Evolutionary conservation across 169 alveolate species (phyloP).

Genomic region (Plasmodium gaboni): DNA sequence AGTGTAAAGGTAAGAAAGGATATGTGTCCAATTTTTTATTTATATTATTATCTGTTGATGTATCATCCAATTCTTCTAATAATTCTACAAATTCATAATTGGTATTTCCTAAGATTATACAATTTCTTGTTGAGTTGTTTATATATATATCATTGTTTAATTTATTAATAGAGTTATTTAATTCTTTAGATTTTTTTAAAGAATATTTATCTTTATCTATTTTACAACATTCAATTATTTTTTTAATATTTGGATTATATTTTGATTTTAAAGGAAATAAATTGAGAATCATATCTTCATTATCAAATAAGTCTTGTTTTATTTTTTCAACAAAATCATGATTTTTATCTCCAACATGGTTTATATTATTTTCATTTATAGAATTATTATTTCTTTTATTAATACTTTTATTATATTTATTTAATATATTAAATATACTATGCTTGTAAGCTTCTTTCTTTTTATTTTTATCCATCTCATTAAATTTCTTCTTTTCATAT

Average conservation of each 20-base stretch:
- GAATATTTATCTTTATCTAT: slow-evolving; percentile 64
- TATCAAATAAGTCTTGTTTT: neutral
- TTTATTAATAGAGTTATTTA: slow-evolving; percentile 65
- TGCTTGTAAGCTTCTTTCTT: slow-evolving; percentile 30
- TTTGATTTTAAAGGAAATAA: slow-evolving; percentile 53
- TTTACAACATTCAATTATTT: slow-evolving; percentile 52
- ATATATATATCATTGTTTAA: slow-evolving; percentile 75
- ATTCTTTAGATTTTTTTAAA: slow-evolving; percentile 63
- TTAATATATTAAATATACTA: slow-evolving; percentile 3
- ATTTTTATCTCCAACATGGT: neutral
- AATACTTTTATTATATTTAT: neutral
- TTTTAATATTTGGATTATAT: slow-evolving; percentile 45
- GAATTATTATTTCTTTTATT: neutral
- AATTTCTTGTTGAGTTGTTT: slow-evolving; percentile 58
- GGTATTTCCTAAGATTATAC: slow-evolving; percentile 47
- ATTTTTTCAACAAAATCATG: neutral
- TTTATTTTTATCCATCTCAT: slow-evolving; percentile 19
- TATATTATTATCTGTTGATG: neutral
- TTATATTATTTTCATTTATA: neutral
- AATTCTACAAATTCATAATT: slow-evolving; percentile 62
- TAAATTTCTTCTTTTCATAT: slow-evolving; percentile 61
- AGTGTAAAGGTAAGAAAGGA: slow-evolving; percentile 39
- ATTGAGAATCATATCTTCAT: slow-evolving; percentile 14
- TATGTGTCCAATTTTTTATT: slow-evolving; percentile 4
- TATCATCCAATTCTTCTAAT: slow-evolving; percentile 74